Percentiles rank a stretch among this genome's conserved stretches.
phyloP scores from a whole-genome alignment of 2,329 filamentous ascomycete species.

The Alternaria sp. region DNA sequence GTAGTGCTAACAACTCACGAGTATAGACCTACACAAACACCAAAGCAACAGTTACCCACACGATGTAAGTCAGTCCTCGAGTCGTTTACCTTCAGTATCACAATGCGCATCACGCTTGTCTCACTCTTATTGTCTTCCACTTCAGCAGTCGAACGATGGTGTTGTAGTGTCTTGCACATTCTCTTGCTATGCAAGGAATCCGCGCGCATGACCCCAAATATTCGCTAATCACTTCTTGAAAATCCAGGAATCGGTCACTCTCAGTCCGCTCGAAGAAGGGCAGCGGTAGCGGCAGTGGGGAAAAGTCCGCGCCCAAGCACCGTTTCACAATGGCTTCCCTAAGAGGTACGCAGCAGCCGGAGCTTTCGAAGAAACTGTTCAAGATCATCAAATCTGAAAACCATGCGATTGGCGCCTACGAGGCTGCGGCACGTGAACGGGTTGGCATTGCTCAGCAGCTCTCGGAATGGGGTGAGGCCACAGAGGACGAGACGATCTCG shows the following conservation, averaged over 20 bases:
- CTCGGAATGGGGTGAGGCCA: conserved; percentile 95
- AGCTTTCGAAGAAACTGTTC: conserved; percentile 88
- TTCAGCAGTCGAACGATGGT: neutral
- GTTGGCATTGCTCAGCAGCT: conserved; percentile 87
- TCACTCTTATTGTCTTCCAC: neutral
- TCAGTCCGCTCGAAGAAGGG: conserved; percentile 74
- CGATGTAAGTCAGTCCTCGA: conserved; percentile 44
- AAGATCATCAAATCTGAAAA: conserved; percentile 96
- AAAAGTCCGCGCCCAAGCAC: conserved; percentile 62
- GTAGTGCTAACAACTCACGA: conserved; percentile 36
- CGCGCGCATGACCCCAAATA: neutral
- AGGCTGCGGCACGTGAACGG: conserved; percentile 84
- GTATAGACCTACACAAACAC: conserved; percentile 27
- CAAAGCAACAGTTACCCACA: conserved; percentile 14
- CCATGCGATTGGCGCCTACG: conserved; percentile 83
- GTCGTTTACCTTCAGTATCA: conserved; percentile 21
- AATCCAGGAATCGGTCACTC: conserved; percentile 73
- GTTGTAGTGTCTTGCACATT: neutral
- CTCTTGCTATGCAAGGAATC: neutral
- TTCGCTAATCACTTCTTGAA: conserved; percentile 41
- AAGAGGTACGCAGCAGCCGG: conserved; percentile 83
- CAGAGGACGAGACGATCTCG: conserved; percentile 83
- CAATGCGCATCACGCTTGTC: conserved; percentile 1
- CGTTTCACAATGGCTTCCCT: conserved; percentile 88
- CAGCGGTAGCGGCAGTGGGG: conserved; percentile 47